These are phyloP conservation scores for Pseudotsuga menziesii DNA, from an alignment of 75 land plant genomes.

Conservation along the genomic window DNA sequence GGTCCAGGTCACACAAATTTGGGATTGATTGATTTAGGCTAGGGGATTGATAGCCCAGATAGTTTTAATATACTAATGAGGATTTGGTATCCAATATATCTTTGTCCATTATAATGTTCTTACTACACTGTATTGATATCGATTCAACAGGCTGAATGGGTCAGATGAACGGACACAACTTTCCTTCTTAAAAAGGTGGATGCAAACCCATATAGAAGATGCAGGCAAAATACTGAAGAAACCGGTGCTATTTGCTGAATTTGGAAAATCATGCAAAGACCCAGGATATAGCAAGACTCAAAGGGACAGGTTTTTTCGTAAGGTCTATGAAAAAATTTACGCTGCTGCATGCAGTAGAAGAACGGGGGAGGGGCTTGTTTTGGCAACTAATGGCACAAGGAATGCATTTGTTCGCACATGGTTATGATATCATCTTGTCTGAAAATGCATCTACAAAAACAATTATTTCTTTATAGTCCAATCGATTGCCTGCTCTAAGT, in stretches of 20 bases:
- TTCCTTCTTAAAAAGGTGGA: conserved; percentile 65
- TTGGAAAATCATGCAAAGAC: conserved; percentile 67
- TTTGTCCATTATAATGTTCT: not conserved
- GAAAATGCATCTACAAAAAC: conserved; percentile 45
- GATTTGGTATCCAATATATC: no score
- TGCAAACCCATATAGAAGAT: conserved; percentile 69
- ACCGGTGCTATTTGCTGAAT: conserved; percentile 80
- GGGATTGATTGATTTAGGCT: no score
- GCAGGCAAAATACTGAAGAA: conserved; percentile 44
- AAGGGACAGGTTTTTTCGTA: conserved; percentile 43
- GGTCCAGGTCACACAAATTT: no score
- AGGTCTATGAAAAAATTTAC: conserved; percentile 55
- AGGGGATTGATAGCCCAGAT: no score
- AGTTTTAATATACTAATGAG: not conserved
- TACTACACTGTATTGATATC: not conserved
- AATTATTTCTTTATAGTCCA: conserved; percentile 44
- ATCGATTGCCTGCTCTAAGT: not conserved
- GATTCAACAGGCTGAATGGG: conserved; percentile 50
- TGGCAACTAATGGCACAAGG: conserved; percentile 80
- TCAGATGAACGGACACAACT: conserved; percentile 48
- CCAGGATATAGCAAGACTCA: conserved; percentile 40
- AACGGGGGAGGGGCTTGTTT: conserved; percentile 72
- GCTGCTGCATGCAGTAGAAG: conserved; percentile 56
- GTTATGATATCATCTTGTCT: conserved; percentile 59
- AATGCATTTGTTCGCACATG: conserved; percentile 62